Evolutionary conservation across 345 rosid species (phyloP).

Genomic region (Lepidium didymum): DNA sequence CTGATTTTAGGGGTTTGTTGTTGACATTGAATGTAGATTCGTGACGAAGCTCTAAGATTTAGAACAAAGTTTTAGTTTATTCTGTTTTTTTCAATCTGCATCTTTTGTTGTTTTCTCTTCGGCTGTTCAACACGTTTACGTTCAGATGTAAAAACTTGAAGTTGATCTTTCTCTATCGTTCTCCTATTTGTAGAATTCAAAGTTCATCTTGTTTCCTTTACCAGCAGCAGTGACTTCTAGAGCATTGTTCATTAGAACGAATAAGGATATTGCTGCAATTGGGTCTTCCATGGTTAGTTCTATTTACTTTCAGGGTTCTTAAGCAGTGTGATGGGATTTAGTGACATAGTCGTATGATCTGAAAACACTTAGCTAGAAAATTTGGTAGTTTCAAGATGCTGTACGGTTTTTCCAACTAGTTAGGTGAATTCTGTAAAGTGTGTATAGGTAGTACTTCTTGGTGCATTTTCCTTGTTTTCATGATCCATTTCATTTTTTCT

Average conservation of each 20-base stretch:
- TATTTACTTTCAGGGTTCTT: background rate
- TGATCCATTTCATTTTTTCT: background rate
- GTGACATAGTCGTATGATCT: background rate
- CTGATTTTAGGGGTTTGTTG: background rate
- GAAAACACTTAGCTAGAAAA: background rate
- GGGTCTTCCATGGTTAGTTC: background rate
- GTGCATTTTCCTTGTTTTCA: background rate
- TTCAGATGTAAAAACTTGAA: slow-evolving; percentile 4
- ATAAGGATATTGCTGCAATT: background rate
- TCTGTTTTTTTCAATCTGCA: background rate
- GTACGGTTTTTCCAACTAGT: background rate
- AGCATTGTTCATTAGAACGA: background rate
- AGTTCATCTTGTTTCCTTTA: background rate
- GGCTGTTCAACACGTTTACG: background rate
- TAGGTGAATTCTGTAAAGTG: background rate
- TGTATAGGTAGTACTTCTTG: background rate
- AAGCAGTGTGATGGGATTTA: background rate
- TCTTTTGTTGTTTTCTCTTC: slow-evolving; percentile 1
- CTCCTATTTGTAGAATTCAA: background rate
- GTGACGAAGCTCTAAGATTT: background rate
- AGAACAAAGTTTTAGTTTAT: background rate
- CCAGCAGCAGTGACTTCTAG: background rate
- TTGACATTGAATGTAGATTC: slow-evolving; percentile 17
- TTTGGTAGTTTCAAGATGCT: background rate
- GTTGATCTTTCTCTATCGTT: background rate